Conservation (phyloP, 1,139 yeast genomes). For the Kodamaea ohmeri region DNA sequence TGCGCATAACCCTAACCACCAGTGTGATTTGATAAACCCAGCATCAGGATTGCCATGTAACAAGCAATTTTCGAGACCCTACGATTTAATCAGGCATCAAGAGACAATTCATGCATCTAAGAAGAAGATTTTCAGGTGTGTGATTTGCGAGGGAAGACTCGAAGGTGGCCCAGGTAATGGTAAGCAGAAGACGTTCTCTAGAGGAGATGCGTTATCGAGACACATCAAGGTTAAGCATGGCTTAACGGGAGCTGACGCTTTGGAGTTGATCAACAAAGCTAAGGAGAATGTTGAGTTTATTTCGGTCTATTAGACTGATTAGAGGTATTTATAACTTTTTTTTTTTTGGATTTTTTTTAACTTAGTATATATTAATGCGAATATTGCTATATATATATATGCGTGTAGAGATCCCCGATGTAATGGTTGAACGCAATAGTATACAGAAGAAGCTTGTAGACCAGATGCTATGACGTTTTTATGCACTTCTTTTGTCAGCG, state of each 20-base stretch:
- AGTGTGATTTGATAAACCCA: constrained; percentile 57
- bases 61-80: constrained; percentile 48
- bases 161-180: constrained; percentile 57
- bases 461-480: no score
- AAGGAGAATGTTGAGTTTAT: constrained; percentile 72
- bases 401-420: constrained; percentile 1
- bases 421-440: no score
- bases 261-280: constrained; percentile 68
- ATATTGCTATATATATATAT: constrained; percentile 6
- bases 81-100: constrained; percentile 49
- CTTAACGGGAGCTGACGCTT: constrained; percentile 45
- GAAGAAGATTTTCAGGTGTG: constrained; percentile 49
- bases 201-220: constrained; percentile 50
- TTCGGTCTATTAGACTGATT: constrained; percentile 19
- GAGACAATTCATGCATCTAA: constrained; percentile 49
- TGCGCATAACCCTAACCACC: constrained; percentile 34
- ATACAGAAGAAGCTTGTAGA: no score
- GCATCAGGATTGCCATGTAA: constrained; percentile 44
- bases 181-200: constrained; percentile 50
- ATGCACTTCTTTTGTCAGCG: no score
- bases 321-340: constrained; percentile 4
- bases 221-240: constrained; percentile 50
- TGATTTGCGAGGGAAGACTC: constrained; percentile 48
- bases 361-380: constrained; percentile 6
- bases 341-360: constrained; percentile 8